Evolutionary conservation across 148 eudicot species (phyloP).

Genomic region (Nyssa sinensis): DNA sequence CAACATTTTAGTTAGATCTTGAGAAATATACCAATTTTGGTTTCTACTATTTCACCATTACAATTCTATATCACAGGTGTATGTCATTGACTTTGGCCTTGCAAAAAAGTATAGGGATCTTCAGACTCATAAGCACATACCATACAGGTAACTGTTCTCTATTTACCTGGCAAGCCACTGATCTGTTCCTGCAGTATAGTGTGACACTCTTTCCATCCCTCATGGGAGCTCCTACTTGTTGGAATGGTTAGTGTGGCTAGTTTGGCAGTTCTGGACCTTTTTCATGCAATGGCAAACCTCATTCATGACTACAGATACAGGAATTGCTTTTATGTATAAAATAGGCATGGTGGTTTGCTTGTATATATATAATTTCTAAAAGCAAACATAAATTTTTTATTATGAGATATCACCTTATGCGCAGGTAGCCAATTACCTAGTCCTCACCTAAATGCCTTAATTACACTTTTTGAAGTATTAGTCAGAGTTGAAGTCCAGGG

Average conservation of each 20-base stretch:
- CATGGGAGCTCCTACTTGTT: neutral
- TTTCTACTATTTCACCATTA: neutral
- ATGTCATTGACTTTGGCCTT: constrained; percentile 35
- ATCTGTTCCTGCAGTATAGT: neutral
- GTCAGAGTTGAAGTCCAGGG: neutral
- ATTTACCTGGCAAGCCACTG: neutral
- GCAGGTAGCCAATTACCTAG: neutral
- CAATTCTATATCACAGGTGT: constrained; percentile 21
- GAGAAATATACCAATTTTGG: neutral
- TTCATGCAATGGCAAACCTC: too few species aligned
- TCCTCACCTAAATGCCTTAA: too few species aligned
- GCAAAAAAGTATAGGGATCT: constrained; percentile 41
- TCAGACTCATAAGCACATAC: constrained; percentile 38
- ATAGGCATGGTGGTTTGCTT: too few species aligned
- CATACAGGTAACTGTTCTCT: constrained; percentile 27
- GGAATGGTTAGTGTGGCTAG: neutral
- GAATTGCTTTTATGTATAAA: too few species aligned
- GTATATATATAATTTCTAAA: too few species aligned
- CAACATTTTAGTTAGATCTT: neutral
- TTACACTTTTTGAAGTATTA: too few species aligned
- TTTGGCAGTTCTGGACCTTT: neutral
- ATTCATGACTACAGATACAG: too few species aligned
- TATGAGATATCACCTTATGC: neutral
- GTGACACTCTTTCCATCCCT: neutral
- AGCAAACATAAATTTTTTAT: too few species aligned